Evolutionary conservation across 2,329 filamentous ascomycete genomes (phyloP), one percentile per base, ranked within the genome.

Genomic region (Fusarium redolens): DNA sequence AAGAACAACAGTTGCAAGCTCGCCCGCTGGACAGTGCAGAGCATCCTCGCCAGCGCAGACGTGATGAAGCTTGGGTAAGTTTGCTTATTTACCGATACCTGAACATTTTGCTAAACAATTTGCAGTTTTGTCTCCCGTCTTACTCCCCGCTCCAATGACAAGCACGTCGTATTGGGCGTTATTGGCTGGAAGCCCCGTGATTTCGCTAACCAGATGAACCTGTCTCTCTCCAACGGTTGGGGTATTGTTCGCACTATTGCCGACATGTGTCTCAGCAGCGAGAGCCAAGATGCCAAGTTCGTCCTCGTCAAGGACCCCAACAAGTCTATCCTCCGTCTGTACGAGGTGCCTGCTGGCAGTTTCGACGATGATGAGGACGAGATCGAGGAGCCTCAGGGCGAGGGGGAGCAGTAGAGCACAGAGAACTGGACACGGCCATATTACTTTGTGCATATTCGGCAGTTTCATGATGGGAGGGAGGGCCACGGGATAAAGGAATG

Each of bases 1-100:
- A 99, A 99, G 93, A 99, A 99, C 91, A 99, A 99, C 90, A 95
- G 92, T 81, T 97, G 94, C 92, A 99, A 99, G 88, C 92, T 99
- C 72, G 96, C 96, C 65, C 89, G 96, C 82, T 99, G 96, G 96
- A 97, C 96, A 37, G 94, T 96, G 47, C 96, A 99, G 88, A 94
- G 93, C 80, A 98, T 99, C 80, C 90, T 99, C 65, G 95, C 96
- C 82, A 95, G 95, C 86, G 95, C 96, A n/a, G 96, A 99, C 82
- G 88, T 95, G 75, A 98, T 99, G 95, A 99, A 98, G 88, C 91
- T 99, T 82, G 96, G 94, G 93, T 95, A 87, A 75, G 91, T 87
- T 22, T 35, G 22, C 54, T 30, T 10, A 15, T 33, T 22, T 18
- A 45, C 4, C 20, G 12, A 47, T 17, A 43, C 22, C 31, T 31